These are phyloP conservation scores for Ottelia alismoides DNA, from an alignment of 106 monocot genomes.

Conservation along the genomic window DNA sequence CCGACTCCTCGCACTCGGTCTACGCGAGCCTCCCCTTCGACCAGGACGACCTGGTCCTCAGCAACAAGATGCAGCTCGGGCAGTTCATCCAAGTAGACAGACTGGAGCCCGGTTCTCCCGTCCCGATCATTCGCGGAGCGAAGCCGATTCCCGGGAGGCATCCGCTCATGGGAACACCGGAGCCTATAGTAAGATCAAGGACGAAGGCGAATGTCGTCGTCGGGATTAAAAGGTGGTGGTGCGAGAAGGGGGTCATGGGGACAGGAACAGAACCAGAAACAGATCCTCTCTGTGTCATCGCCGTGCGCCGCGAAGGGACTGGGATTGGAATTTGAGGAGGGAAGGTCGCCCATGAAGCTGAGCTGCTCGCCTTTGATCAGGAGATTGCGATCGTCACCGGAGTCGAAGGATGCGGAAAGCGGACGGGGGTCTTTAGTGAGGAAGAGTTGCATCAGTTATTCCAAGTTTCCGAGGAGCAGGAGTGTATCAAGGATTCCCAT, in stretches of 20 bases:
- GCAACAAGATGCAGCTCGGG: constrained; percentile 87
- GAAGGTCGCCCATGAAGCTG: constrained; percentile 32
- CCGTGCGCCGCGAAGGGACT: constrained; percentile 36
- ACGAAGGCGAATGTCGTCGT: constrained; percentile 2
- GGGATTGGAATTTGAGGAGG: constrained; percentile 38
- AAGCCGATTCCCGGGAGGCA: constrained; percentile 80
- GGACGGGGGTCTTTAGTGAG: too few species aligned
- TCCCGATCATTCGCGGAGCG: constrained; percentile 58
- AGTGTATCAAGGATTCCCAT: constrained; percentile 20
- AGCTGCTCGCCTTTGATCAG: too few species aligned
- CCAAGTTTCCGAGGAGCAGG: constrained; percentile 37
- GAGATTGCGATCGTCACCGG: background rate
- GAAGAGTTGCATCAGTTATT: too few species aligned
- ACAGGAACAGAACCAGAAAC: constrained; percentile 13
- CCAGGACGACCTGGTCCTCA: constrained; percentile 78
- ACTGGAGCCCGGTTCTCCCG: constrained; percentile 46
- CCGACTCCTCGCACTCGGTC: constrained; percentile 79
- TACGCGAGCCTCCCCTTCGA: constrained; percentile 59
- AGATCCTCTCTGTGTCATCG: constrained; percentile 1
- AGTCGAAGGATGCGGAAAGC: background rate
- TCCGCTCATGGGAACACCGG: constrained; percentile 61
- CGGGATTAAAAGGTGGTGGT: background rate
- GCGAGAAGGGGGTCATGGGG: constrained; percentile 61
- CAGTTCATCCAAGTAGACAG: constrained; percentile 86
- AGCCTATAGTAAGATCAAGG: constrained; percentile 56